These are phyloP conservation scores for Carex pumila DNA, from an alignment of 176 grass and related monocot genomes.

Conservation along the genomic window DNA sequence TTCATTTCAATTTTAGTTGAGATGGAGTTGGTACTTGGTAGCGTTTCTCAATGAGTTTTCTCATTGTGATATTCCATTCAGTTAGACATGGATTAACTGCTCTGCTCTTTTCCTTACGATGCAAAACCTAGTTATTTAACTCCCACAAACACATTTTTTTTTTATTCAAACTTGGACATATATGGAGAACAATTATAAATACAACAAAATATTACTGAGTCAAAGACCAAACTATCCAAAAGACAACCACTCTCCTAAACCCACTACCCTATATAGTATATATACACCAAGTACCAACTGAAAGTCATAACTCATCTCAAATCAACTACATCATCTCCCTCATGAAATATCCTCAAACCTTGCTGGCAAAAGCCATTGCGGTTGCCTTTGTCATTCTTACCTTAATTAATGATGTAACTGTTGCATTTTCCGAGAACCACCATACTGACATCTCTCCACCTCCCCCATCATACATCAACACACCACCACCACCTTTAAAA, in stretches of 20 bases:
- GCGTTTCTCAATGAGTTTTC: background rate
- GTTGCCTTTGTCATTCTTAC: slow-evolving; percentile 4
- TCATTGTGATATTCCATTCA: background rate
- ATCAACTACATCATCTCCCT: slow-evolving; percentile 27
- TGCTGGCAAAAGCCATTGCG: slow-evolving; percentile 22
- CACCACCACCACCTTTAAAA: slow-evolving; percentile 20
- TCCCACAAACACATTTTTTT: background rate
- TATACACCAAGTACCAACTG: background rate
- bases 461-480: slow-evolving; percentile 1
- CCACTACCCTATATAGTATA: slow-evolving; percentile 5
- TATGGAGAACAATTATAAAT: background rate
- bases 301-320: slow-evolving; percentile 10
- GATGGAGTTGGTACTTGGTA: slow-evolving; percentile 1
- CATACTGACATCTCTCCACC: background rate
- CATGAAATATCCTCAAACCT: slow-evolving; percentile 4
- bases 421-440: background rate
- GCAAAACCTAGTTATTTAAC: background rate
- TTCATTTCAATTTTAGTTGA: slow-evolving; percentile 13
- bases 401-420: background rate
- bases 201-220: background rate
- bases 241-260: background rate
- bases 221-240: background rate
- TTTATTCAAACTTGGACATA: background rate
- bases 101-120: background rate
- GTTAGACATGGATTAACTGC: background rate